Evolutionary conservation across 2,329 filamentous ascomycete genomes (phyloP).

Genomic region (Lachnellula hyalina): DNA sequence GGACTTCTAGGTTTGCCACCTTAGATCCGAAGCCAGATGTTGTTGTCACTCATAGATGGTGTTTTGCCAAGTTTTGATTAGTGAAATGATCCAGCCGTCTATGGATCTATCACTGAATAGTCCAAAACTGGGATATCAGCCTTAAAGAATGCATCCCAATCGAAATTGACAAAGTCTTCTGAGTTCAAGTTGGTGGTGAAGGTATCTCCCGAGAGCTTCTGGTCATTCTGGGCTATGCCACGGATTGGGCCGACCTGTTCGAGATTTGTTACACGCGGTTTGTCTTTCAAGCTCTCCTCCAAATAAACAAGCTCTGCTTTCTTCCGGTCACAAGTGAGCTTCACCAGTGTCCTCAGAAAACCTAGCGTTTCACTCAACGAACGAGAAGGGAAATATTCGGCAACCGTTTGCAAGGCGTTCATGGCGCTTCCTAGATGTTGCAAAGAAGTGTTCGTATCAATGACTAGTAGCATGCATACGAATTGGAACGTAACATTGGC

Average conservation of each 20-base stretch:
- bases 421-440: conserved; percentile 5
- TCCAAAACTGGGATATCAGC: too few species aligned
- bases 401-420: conserved; percentile 5
- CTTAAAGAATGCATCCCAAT: not conserved
- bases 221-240: not conserved
- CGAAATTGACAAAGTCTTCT: not conserved
- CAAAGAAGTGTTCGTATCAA: conserved; percentile 7
- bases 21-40: too few species aligned
- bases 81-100: too few species aligned
- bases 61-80: too few species aligned
- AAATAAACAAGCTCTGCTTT: not conserved
- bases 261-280: not conserved
- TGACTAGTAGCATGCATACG: conserved; percentile 10
- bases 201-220: not conserved
- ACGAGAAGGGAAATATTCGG: conserved; percentile 10
- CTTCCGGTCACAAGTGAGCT: not conserved
- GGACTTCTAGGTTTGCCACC: too few species aligned
- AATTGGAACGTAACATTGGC: conserved; percentile 13
- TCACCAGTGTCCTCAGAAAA: not conserved
- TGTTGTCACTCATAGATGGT: too few species aligned
- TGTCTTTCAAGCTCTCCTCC: not conserved
- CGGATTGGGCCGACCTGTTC: not conserved
- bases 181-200: not conserved
- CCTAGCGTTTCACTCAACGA: not conserved
- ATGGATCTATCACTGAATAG: too few species aligned